phyloP scores from a whole-genome alignment of 129 eudicot genomes.

The Pseudognaphalium luteoalbum region DNA sequence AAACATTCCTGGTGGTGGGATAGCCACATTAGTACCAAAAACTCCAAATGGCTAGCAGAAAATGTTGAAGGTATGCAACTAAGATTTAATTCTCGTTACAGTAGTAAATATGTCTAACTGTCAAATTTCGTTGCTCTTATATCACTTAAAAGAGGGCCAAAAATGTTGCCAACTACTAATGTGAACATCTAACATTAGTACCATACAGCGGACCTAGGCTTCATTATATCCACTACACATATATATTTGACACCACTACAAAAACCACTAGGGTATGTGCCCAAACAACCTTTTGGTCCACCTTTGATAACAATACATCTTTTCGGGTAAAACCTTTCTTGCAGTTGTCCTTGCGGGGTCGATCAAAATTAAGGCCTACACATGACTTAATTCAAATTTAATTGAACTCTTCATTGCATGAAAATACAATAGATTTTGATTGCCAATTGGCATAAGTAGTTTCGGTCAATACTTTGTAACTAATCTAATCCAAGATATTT shows the following conservation, averaged over 20 bases:
- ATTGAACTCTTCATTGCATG: neutral
- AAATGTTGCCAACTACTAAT: neutral
- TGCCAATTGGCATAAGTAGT: neutral
- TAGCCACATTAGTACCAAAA: slow-evolving; percentile 84
- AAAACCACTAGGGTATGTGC: neutral
- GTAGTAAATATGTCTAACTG: neutral
- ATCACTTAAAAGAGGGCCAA: neutral
- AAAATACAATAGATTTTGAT: neutral
- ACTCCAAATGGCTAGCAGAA: slow-evolving; percentile 92
- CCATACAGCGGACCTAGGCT: neutral
- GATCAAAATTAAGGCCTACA: neutral
- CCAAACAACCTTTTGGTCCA: slow-evolving; percentile 13
- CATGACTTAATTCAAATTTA: neutral
- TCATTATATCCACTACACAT: neutral
- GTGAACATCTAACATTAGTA: neutral
- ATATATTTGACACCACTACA: neutral
- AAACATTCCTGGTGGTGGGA: slow-evolving; percentile 99
- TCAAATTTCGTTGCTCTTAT: neutral
- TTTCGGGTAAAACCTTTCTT: neutral
- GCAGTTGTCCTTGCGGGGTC: neutral
- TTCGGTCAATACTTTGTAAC: no score
- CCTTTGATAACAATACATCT: neutral
- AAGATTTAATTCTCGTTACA: neutral
- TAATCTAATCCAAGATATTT: no score
- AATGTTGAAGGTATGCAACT: slow-evolving; percentile 72